These are phyloP conservation scores for Erythrophleum fordii DNA, from an alignment of 306 rosid species.

Conservation along the genomic window DNA sequence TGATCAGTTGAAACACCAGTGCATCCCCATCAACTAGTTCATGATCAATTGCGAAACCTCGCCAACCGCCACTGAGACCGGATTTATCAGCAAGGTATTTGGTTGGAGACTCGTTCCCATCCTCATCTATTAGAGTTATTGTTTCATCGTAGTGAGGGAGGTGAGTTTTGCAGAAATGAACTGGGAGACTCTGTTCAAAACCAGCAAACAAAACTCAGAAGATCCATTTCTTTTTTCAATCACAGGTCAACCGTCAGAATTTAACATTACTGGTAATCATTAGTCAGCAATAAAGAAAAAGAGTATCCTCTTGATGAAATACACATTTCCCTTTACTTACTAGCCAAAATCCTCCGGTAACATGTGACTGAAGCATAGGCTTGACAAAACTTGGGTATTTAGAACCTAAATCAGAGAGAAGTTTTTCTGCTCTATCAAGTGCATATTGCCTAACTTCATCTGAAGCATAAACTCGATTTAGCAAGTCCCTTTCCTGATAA, in stretches of 20 bases:
- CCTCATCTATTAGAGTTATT: constrained; percentile 8
- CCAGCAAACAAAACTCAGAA: neutral
- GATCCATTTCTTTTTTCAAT: neutral
- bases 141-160: neutral
- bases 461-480: constrained; percentile 17
- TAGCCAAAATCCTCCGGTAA: constrained; percentile 22
- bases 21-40: constrained; percentile 72
- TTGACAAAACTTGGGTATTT: neutral
- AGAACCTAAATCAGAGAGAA: neutral
- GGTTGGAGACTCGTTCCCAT: constrained; percentile 3
- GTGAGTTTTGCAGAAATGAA: neutral
- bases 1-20: constrained; percentile 60
- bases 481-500: neutral
- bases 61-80: constrained; percentile 43
- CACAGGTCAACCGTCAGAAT: neutral
- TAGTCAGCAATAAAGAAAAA: neutral
- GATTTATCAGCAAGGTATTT: constrained; percentile 14
- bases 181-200: constrained; percentile 10
- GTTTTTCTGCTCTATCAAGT: constrained; percentile 7
- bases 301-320: neutral
- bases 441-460: constrained; percentile 27
- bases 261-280: neutral
- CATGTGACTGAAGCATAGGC: constrained; percentile 23
- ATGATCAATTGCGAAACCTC: constrained; percentile 63
- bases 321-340: neutral